Evolutionary conservation across 305 asterid genomes (phyloP).

Genomic region (Fraxinus paxiana): DNA sequence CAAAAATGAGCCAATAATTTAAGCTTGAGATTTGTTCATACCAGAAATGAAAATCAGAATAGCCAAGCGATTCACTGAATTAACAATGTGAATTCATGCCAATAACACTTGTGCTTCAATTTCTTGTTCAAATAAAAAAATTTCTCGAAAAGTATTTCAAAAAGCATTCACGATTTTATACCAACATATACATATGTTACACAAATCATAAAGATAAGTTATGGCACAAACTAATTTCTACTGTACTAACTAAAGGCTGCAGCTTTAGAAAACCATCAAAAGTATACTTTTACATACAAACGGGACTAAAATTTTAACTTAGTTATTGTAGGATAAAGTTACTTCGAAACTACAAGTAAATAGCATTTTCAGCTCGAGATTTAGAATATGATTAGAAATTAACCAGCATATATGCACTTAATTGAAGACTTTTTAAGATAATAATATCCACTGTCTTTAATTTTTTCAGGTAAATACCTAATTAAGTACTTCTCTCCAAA

Average conservation of each 20-base stretch:
- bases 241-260: neutral
- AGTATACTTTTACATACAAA: neutral
- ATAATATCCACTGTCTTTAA: neutral
- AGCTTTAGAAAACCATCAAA: neutral
- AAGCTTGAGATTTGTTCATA: neutral
- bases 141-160: neutral
- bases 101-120: neutral
- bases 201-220: neutral
- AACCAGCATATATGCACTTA: neutral
- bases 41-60: neutral
- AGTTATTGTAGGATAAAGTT: neutral
- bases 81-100: neutral
- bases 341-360: neutral
- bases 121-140: neutral
- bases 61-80: neutral
- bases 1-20: neutral
- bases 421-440: neutral
- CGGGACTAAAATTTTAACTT: neutral
- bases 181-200: neutral
- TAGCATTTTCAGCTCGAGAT: neutral
- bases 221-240: neutral
- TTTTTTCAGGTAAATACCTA: neutral
- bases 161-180: neutral
- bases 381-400: neutral
- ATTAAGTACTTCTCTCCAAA: neutral